Evolutionary conservation across 805 yeast genomes (phyloP).

Genomic region (Nakazawaea ernobii): DNA sequence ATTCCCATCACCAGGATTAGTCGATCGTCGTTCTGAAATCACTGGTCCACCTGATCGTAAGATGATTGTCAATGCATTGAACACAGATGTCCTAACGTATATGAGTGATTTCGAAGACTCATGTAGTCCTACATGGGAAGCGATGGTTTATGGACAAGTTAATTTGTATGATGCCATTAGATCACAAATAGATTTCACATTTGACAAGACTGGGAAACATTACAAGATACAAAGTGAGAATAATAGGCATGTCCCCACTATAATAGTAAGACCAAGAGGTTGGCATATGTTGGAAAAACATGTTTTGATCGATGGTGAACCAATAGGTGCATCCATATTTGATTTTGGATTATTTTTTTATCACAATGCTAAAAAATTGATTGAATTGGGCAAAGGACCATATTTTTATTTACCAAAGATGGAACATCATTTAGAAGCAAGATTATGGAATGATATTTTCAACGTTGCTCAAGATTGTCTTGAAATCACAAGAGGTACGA

Average conservation of each 20-base stretch:
- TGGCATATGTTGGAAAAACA: slow-evolving; percentile 82
- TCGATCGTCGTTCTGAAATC: slow-evolving; percentile 73
- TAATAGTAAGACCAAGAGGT: slow-evolving; percentile 84
- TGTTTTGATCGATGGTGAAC: slow-evolving; percentile 65
- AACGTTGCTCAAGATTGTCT: slow-evolving; percentile 69
- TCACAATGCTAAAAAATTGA: slow-evolving; percentile 62
- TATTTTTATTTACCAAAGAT: slow-evolving; percentile 80
- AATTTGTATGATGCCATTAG: slow-evolving; percentile 73
- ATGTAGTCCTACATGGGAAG: slow-evolving; percentile 78
- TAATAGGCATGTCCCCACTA: slow-evolving; percentile 61
- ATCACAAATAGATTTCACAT: slow-evolving; percentile 51
- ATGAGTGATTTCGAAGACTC: slow-evolving; percentile 88
- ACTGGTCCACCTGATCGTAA: slow-evolving; percentile 85
- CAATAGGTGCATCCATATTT: slow-evolving; percentile 69
- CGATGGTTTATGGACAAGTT: slow-evolving; percentile 76
- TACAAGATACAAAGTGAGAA: slow-evolving; percentile 38
- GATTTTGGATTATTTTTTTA: slow-evolving; percentile 76
- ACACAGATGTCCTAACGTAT: slow-evolving; percentile 73
- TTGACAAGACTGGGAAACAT: slow-evolving; percentile 29
- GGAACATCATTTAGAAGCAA: slow-evolving; percentile 83
- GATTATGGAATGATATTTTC: slow-evolving; percentile 78
- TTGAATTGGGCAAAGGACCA: slow-evolving; percentile 69
- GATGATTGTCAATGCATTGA: slow-evolving; percentile 78
- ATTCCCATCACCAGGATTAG: slow-evolving; percentile 64
- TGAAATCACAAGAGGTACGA: slow-evolving; percentile 66